Conservation (phyloP, 176 grass and related monocot genomes). For the Metroxylon sagu region DNA sequence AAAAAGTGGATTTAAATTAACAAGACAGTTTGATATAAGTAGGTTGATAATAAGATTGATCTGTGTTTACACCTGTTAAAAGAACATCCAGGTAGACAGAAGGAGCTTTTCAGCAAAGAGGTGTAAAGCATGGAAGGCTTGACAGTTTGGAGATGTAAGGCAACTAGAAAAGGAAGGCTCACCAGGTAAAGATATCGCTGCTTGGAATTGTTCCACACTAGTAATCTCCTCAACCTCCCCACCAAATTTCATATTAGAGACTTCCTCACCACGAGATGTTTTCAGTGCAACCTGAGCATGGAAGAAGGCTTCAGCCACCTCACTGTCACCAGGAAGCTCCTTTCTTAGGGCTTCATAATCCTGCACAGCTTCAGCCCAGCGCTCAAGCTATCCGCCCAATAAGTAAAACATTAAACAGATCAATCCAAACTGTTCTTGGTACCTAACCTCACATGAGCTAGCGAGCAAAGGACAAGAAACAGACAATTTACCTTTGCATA, state of each 20-base stretch:
- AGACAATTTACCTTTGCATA: slow-evolving; percentile 7
- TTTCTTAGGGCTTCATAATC: slow-evolving; percentile 71
- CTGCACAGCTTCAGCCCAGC: slow-evolving; percentile 58
- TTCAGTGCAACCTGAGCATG: slow-evolving; percentile 55
- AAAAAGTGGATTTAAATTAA: no score
- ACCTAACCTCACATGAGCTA: no score
- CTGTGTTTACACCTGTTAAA: no score
- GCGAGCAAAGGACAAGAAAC: no score
- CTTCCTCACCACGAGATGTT: slow-evolving; percentile 41
- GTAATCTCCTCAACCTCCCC: slow-evolving; percentile 45
- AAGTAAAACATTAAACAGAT: no score
- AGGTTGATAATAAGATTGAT: no score
- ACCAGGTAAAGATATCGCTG: slow-evolving; percentile 48
- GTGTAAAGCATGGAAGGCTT: no score
- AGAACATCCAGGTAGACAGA: no score
- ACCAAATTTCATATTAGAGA: slow-evolving; percentile 51
- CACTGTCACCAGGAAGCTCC: slow-evolving; percentile 32
- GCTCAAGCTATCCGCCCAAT: slow-evolving; percentile 39
- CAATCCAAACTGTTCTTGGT: no score
- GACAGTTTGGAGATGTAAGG: no score
- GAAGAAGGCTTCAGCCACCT: slow-evolving; percentile 42
- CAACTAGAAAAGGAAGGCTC: slow-evolving; percentile 3
- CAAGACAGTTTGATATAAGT: no score
- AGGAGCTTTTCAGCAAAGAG: no score
- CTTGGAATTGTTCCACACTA: slow-evolving; percentile 50